phyloP scores from a whole-genome alignment of 306 rosid genomes.

The Inga oerstediana region DNA sequence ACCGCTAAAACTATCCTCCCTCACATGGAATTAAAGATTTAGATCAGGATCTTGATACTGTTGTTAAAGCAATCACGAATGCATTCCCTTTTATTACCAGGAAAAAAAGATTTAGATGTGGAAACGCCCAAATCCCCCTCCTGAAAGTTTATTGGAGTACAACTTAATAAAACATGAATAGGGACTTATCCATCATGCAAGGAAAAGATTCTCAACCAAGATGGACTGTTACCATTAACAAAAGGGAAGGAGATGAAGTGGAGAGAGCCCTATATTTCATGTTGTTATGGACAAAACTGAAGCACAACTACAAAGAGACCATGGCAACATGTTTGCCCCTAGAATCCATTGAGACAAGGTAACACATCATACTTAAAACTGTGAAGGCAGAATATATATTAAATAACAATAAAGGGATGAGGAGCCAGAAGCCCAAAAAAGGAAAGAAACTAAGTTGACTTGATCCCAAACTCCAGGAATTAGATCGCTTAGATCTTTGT shows the following conservation, averaged over 20 bases:
- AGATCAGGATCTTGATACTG: neutral
- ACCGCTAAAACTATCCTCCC: constrained; percentile 3
- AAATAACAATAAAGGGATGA: neutral
- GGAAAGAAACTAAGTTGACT: neutral
- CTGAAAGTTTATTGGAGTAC: neutral
- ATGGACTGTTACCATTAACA: neutral
- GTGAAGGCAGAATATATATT: neutral
- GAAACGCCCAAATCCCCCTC: neutral
- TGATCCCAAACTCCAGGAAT: neutral
- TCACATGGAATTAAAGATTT: neutral
- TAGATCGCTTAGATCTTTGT: neutral
- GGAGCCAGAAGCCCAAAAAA: neutral
- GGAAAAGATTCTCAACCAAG: neutral
- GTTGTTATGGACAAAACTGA: neutral
- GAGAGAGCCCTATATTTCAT: neutral
- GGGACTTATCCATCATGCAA: constrained; percentile 6
- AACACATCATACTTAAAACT: neutral
- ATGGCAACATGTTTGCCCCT: neutral
- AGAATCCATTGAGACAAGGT: neutral
- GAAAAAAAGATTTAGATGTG: neutral
- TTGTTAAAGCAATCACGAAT: too few relatives aligned
- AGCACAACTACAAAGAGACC: neutral
- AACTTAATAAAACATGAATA: constrained; percentile 10
- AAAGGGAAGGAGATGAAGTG: neutral
- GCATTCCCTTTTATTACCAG: too few relatives aligned